These are phyloP conservation scores for Ambrosia trifida DNA, from an alignment of 129 eudicot genomes.

Conservation along the genomic window DNA sequence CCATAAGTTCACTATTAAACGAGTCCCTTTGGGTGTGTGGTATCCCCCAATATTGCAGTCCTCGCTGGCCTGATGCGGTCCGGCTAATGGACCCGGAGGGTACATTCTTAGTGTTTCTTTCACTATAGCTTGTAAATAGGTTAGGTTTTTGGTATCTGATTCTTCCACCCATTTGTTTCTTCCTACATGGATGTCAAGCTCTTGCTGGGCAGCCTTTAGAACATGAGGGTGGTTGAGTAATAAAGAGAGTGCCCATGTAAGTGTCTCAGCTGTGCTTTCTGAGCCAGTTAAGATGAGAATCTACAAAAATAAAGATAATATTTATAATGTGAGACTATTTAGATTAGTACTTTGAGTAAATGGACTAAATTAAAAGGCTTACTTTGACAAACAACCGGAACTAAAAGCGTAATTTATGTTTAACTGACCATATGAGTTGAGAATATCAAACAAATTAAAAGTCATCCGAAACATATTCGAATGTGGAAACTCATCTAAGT, in stretches of 20 bases:
- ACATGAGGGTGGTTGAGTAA: slow-evolving; percentile 38
- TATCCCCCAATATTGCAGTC: slow-evolving; percentile 22
- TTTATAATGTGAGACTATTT: neutral
- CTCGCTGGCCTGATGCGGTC: slow-evolving; percentile 50
- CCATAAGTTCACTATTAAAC: slow-evolving; percentile 42
- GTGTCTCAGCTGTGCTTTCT: slow-evolving; percentile 47
- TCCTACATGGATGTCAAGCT: slow-evolving; percentile 46
- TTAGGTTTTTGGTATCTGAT: slow-evolving; percentile 40
- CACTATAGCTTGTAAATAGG: slow-evolving; percentile 41
- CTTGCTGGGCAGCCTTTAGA: slow-evolving; percentile 37
- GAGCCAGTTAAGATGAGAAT: slow-evolving; percentile 51
- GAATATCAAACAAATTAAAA: too few species aligned
- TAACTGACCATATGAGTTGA: too few species aligned
- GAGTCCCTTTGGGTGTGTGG: slow-evolving; percentile 9
- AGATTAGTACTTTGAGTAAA: too few species aligned
- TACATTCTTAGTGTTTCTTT: slow-evolving; percentile 60
- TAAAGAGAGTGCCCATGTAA: slow-evolving; percentile 54
- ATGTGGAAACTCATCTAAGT: too few species aligned
- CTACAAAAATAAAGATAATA: slow-evolving; percentile 24
- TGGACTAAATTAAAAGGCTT: too few species aligned
- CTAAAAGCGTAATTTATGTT: too few species aligned
- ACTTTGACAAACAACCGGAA: too few species aligned
- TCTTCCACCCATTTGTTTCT: slow-evolving; percentile 37
- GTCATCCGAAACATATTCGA: too few species aligned
- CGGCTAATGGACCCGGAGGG: slow-evolving; percentile 63